Evolutionary conservation across 2,329 filamentous ascomycete genomes (phyloP).

Genomic region (Lachnellula arida): DNA sequence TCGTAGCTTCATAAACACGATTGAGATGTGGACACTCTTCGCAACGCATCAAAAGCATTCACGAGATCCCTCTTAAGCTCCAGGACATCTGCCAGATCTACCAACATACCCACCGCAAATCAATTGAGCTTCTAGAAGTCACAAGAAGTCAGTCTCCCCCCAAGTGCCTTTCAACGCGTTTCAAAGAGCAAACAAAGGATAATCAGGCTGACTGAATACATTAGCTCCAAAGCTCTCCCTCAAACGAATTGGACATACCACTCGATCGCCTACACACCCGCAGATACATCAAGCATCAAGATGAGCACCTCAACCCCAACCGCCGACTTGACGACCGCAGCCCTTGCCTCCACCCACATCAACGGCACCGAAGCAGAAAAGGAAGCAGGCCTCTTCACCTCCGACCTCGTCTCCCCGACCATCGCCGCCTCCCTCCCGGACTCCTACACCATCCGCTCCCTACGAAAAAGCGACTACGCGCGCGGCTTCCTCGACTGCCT

Average conservation of each 20-base stretch:
- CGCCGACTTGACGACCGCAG: constrained; percentile 5
- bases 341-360: constrained; percentile 24
- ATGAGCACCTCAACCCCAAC: constrained; percentile 5
- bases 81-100: not conserved
- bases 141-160: constrained; percentile 1
- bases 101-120: not conserved
- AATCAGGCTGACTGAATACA: not conserved
- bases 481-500: constrained; percentile 87
- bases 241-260: not conserved
- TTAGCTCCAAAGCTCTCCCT: not conserved
- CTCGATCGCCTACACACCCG: not conserved
- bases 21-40: not conserved
- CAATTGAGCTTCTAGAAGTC: not conserved
- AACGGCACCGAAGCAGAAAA: constrained; percentile 18
- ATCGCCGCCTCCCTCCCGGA: constrained; percentile 70
- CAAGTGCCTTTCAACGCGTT: not conserved
- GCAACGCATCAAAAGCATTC: not conserved
- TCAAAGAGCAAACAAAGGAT: constrained; percentile 1
- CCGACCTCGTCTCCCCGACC: constrained; percentile 69
- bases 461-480: constrained; percentile 72
- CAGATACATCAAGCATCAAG: not conserved
- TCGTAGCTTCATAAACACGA: not conserved
- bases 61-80: not conserved
- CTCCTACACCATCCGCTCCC: constrained; percentile 77
- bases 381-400: constrained; percentile 66